Conservation (phyloP, 768 basidiomycete genomes). For the Hygrophorus russula region DNA sequence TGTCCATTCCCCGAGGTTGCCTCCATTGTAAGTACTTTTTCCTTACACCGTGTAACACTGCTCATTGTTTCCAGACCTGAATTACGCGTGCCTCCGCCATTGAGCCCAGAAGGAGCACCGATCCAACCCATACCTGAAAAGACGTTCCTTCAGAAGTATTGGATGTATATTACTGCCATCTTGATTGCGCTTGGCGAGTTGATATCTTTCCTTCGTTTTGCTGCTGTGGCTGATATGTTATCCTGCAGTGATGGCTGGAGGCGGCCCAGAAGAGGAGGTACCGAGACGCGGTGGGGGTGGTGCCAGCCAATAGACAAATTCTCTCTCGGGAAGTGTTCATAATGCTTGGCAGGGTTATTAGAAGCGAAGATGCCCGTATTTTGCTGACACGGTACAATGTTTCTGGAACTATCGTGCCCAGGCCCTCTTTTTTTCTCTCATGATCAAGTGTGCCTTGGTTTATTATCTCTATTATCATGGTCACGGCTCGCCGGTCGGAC, state of each 20-base stretch:
- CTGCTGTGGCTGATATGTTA: background rate
- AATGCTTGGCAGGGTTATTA: no score
- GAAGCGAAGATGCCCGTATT: no score
- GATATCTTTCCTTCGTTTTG: background rate
- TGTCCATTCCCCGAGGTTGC: constrained; percentile 31
- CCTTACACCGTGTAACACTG: constrained; percentile 3
- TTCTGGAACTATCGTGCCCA: no score
- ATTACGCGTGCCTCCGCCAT: constrained; percentile 53
- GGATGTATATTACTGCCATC: constrained; percentile 66
- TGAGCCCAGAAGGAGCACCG: constrained; percentile 44
- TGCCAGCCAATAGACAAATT: no score
- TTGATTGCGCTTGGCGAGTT: constrained; percentile 49
- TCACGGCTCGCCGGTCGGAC: no score
- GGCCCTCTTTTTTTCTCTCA: no score
- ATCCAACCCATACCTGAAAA: constrained; percentile 56
- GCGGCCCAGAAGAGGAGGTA: constrained; percentile 29
- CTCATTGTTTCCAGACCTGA: constrained; percentile 38
- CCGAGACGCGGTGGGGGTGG: constrained; percentile 10
- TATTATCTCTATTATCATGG: no score
- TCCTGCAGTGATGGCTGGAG: constrained; percentile 21
- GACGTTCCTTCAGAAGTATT: constrained; percentile 80
- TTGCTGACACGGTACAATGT: no score
- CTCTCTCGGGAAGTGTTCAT: no score
- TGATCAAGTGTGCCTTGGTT: no score
- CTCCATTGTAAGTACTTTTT: constrained; percentile 41